Conservation (phyloP, 768 basidiomycete species). For the Pleurotus platypus region DNA sequence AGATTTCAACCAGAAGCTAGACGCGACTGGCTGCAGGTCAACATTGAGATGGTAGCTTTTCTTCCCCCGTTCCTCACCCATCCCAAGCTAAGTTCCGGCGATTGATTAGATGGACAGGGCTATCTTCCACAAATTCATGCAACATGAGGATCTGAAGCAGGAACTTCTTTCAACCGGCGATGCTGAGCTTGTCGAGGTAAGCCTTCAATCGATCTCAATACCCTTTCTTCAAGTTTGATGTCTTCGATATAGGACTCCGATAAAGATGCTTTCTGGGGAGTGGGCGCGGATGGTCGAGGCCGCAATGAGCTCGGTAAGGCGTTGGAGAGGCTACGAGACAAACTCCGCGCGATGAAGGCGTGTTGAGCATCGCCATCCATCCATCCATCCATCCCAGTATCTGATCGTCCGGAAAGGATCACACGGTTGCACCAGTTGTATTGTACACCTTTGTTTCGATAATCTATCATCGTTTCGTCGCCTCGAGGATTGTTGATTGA, state of each 20-base stretch:
- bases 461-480: not conserved
- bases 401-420: not conserved
- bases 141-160: conserved; percentile 56
- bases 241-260: conserved; percentile 52
- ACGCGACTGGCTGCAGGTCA: conserved; percentile 66
- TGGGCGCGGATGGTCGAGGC: conserved; percentile 61
- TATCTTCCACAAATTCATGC: conserved; percentile 66
- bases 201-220: conserved; percentile 6
- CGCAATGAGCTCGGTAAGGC: conserved; percentile 75
- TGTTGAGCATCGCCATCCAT: not conserved
- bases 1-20: conserved; percentile 60
- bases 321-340: conserved; percentile 56
- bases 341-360: conserved; percentile 34
- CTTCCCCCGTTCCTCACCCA: not conserved
- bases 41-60: conserved; percentile 52
- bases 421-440: not conserved
- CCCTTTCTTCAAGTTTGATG: not conserved
- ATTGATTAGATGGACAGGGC: conserved; percentile 60
- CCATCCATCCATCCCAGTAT: not conserved
- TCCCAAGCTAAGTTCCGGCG: not conserved
- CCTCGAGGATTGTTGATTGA: conserved; percentile 1
- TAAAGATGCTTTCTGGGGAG: conserved; percentile 78
- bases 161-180: conserved; percentile 64
- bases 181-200: conserved; percentile 66
- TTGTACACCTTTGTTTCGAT: conserved; percentile 7